Percentiles rank a stretch among this genome's conserved stretches.
These are phyloP conservation scores for Farysia itapuensis DNA, from an alignment of 1,284 basidiomycete species.

Conservation along the genomic window DNA sequence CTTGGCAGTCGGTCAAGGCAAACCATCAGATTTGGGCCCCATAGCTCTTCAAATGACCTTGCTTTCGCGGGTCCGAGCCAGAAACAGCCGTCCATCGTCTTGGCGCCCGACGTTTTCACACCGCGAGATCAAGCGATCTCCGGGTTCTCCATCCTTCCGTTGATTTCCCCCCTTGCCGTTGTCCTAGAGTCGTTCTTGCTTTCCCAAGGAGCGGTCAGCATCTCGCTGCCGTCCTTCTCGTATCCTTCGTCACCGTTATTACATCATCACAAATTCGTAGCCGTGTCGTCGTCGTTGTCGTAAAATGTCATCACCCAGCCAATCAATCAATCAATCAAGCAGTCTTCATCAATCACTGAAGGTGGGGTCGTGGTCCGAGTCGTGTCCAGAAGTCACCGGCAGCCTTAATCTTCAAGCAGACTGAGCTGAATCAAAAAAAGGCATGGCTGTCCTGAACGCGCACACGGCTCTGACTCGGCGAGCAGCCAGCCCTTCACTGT, in stretches of 20 bases:
- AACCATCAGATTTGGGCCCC: conserved; percentile 7
- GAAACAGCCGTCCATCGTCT: conserved; percentile 15
- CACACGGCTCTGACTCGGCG: conserved; percentile 45
- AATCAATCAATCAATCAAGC: background rate
- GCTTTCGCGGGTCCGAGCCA: conserved; percentile 37
- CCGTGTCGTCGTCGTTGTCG: background rate
- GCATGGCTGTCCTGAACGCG: conserved; percentile 16
- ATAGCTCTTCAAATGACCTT: conserved; percentile 42
- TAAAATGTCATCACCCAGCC: background rate
- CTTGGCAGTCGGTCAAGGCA: conserved; percentile 22
- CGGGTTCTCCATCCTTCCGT: too few species aligned
- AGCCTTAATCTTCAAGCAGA: background rate
- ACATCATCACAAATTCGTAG: background rate
- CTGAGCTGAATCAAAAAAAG: background rate
- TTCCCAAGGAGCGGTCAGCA: too few species aligned
- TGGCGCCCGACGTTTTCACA: too few species aligned
- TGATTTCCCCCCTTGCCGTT: too few species aligned
- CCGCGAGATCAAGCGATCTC: too few species aligned
- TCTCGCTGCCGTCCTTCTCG: too few species aligned
- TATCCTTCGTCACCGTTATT: background rate
- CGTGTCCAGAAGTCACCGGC: background rate
- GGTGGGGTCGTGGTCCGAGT: background rate
- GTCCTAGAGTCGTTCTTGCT: too few species aligned
- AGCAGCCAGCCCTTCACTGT: conserved; percentile 38
- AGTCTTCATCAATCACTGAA: background rate